A percentile compares a stretch with the other conserved stretches of the same genome.
phyloP scores from a whole-genome alignment of 163 green algal genomes.

The Chlamydomonas reinhardtii region DNA sequence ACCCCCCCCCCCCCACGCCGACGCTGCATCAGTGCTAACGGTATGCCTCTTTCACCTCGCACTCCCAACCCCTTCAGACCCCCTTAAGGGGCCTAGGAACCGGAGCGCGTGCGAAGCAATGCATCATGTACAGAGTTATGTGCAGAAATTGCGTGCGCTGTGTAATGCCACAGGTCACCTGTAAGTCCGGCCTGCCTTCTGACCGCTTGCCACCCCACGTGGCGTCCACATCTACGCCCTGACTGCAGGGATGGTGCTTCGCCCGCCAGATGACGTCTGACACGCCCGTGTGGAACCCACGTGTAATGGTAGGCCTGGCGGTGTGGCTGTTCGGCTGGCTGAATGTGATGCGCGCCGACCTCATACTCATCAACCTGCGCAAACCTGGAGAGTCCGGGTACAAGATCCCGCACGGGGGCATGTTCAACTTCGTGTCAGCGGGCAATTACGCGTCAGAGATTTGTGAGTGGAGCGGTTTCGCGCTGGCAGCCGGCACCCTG shows the following conservation, averaged over 20 bases:
- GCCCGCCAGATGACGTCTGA: conserved; percentile 39
- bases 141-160: too few species aligned
- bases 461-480: conserved; percentile 82
- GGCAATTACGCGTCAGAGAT: conserved; percentile 90
- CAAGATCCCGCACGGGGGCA: conserved; percentile 83
- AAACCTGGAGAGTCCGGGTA: conserved; percentile 79
- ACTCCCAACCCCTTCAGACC: too few species aligned
- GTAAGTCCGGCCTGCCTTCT: too few species aligned
- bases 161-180: too few species aligned
- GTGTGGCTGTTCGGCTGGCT: conserved; percentile 72
- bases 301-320: conserved; percentile 47
- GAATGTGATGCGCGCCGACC: conserved; percentile 68
- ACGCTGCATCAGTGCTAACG: too few species aligned
- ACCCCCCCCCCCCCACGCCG: too few species aligned
- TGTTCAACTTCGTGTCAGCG: conserved; percentile 84
- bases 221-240: too few species aligned
- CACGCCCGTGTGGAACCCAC: conserved; percentile 10
- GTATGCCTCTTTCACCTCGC: too few species aligned
- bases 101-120: too few species aligned
- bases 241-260: conserved; percentile 58
- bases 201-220: too few species aligned
- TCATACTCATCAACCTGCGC: conserved; percentile 63
- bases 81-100: too few species aligned
- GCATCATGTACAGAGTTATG: too few species aligned
- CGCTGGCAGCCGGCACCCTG: conserved; percentile 64